Conservation (phyloP, 1,139 yeast species). For the Blastobotrys elegans region DNA sequence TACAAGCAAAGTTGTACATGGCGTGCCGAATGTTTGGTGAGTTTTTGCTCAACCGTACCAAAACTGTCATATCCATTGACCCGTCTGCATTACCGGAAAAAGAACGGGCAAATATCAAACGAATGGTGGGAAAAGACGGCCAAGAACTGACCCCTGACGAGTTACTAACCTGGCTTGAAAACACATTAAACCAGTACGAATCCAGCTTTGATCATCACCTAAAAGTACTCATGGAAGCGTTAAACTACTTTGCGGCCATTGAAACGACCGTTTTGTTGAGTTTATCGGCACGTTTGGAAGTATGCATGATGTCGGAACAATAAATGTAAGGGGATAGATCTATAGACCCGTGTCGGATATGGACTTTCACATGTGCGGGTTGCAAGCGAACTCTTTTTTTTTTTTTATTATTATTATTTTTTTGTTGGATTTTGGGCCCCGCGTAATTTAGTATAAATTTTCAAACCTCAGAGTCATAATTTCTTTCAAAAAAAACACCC, state of each 20-base stretch:
- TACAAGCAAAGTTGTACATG: constrained; percentile 36
- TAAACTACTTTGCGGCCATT: constrained; percentile 56
- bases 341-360: neutral
- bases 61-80: constrained; percentile 51
- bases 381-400: neutral
- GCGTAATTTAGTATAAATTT: neutral
- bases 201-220: constrained; percentile 52
- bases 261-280: constrained; percentile 56
- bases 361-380: neutral
- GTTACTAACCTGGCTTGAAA: constrained; percentile 37
- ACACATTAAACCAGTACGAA: constrained; percentile 48
- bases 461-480: neutral
- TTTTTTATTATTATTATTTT: no score
- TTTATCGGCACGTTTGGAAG: constrained; percentile 51
- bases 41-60: constrained; percentile 51
- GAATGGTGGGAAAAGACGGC: constrained; percentile 37
- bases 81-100: constrained; percentile 41
- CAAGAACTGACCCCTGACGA: constrained; percentile 30
- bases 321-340: no score
- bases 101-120: constrained; percentile 39
- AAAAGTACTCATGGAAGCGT: constrained; percentile 49
- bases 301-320: constrained; percentile 14
- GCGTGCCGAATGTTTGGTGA: constrained; percentile 48
- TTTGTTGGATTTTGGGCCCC: neutral
- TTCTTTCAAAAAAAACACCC: neutral